A percentile compares a stretch with the other conserved stretches of the same genome.
Conservation (phyloP, 441 rosid species). For the Erodium trifolium region DNA sequence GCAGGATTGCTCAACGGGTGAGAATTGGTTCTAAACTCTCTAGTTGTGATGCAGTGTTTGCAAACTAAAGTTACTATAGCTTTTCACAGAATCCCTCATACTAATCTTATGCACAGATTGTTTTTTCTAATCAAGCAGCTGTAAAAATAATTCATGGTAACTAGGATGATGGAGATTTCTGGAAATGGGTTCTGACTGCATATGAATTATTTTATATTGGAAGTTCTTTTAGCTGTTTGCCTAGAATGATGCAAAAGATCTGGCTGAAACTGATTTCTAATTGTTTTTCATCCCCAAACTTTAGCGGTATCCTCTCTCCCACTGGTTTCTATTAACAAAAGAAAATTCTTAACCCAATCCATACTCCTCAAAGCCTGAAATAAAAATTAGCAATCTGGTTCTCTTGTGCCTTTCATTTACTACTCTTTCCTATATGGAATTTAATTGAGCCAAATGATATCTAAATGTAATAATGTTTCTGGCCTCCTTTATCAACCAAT, state of each 20-base stretch:
- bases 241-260: neutral
- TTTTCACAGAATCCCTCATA: neutral
- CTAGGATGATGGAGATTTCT: neutral
- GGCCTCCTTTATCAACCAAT: neutral
- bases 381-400: neutral
- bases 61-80: neutral
- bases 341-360: neutral
- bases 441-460: neutral
- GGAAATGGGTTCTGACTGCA: neutral
- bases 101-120: neutral
- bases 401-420: neutral
- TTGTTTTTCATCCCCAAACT: neutral
- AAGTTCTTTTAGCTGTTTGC: neutral
- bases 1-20: constrained; percentile 53
- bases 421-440: neutral
- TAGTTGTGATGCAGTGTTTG: neutral
- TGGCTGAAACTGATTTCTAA: neutral
- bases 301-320: neutral
- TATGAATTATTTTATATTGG: neutral
- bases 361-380: neutral
- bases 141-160: neutral
- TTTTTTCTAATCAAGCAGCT: neutral
- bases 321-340: neutral
- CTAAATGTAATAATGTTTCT: too few species aligned
- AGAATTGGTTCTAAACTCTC: constrained; percentile 20